Conservation (phyloP, 2,329 filamentous ascomycete genomes). For the Drechslerella coelobrocha region DNA sequence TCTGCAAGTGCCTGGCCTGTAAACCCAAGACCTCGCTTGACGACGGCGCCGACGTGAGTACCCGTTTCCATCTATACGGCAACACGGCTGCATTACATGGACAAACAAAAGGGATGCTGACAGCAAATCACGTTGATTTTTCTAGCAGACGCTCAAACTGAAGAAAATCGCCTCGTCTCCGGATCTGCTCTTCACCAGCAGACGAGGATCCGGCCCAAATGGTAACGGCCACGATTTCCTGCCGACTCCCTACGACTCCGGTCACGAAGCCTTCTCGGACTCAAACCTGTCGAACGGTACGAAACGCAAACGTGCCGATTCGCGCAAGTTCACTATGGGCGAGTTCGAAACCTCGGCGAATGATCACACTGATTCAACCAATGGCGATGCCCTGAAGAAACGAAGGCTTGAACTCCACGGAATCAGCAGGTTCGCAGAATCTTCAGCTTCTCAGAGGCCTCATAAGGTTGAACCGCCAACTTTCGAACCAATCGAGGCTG, state of each 20-base stretch:
- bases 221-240: slow-evolving; percentile 44
- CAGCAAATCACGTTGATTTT: not conserved
- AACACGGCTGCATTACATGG: not conserved
- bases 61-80: not conserved
- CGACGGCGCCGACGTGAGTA: slow-evolving; percentile 41
- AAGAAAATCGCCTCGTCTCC: slow-evolving; percentile 48
- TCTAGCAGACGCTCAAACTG: slow-evolving; percentile 25
- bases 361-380: slow-evolving; percentile 26
- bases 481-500: slow-evolving; percentile 41
- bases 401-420: slow-evolving; percentile 36
- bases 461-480: slow-evolving; percentile 32
- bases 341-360: slow-evolving; percentile 32
- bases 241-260: slow-evolving; percentile 44
- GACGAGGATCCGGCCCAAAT: slow-evolving; percentile 40
- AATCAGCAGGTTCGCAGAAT: slow-evolving; percentile 23
- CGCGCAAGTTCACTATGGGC: slow-evolving; percentile 45
- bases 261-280: slow-evolving; percentile 48
- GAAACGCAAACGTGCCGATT: slow-evolving; percentile 45
- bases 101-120: not conserved
- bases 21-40: slow-evolving; percentile 43
- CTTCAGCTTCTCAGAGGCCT: slow-evolving; percentile 15
- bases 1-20: slow-evolving; percentile 48
- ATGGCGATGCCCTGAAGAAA: slow-evolving; percentile 42
- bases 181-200: slow-evolving; percentile 27
- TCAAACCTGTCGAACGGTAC: slow-evolving; percentile 47